A percentile compares a stretch with the other conserved stretches of the same genome.
These are phyloP conservation scores for Lipomyces orientalis DNA, from an alignment of 805 yeast species.

Conservation along the genomic window DNA sequence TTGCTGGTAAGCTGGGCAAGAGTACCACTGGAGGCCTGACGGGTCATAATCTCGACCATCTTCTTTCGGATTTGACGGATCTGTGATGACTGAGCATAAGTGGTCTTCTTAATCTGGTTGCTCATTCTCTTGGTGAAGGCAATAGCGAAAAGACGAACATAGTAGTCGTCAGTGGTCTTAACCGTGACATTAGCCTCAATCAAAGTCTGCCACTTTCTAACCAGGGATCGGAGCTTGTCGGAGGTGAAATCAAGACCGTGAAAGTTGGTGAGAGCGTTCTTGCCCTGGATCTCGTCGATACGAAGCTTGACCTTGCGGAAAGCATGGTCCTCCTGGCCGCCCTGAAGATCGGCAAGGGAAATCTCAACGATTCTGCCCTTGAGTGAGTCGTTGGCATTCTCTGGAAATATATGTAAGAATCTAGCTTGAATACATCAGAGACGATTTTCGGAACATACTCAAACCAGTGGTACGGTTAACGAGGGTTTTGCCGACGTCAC, in stretches of 20 bases:
- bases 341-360: constrained; percentile 92
- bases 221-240: constrained; percentile 96
- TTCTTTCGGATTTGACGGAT: constrained; percentile 96
- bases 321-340: constrained; percentile 96
- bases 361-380: constrained; percentile 98
- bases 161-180: constrained; percentile 97
- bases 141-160: constrained; percentile 93
- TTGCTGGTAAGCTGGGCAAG: constrained; percentile 95
- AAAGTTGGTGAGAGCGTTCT: constrained; percentile 98
- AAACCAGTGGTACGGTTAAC: constrained; percentile 99
- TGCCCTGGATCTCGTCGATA: constrained; percentile 99
- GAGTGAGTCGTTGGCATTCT: constrained; percentile 96
- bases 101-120: constrained; percentile 96
- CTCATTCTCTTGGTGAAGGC: constrained; percentile 98
- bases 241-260: constrained; percentile 98
- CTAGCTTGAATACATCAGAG: not conserved
- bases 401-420: constrained; percentile 39
- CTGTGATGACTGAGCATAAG: constrained; percentile 97
- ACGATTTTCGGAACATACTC: constrained; percentile 37
- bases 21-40: constrained; percentile 94
- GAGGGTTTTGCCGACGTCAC: constrained; percentile 97
- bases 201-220: constrained; percentile 98
- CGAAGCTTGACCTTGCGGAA: constrained; percentile 97
- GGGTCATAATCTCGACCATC: constrained; percentile 94
- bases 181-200: constrained; percentile 98